Percentiles rank a stretch among this genome's conserved stretches.
Evolutionary conservation across 2,329 filamentous ascomycete species (phyloP).

Genomic region (Aspergillus pseudotamarii): DNA sequence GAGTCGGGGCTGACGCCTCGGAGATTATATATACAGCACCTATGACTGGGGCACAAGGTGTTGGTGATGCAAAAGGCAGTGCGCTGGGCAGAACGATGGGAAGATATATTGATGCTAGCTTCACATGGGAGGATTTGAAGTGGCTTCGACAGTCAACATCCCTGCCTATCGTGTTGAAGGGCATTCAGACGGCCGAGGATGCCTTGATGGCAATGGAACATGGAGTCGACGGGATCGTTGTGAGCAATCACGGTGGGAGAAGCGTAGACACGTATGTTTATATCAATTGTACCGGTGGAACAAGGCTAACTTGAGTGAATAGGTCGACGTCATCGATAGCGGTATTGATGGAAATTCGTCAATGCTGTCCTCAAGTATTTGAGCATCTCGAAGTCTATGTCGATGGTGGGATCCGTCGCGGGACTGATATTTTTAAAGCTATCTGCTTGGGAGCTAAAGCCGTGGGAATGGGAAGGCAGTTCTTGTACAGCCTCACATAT

Average conservation of each 20-base stretch:
- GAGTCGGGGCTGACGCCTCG: slow-evolving; percentile 1
- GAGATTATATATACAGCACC: slow-evolving; percentile 5
- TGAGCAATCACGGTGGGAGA: slow-evolving; percentile 60
- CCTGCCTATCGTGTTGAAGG: slow-evolving; percentile 21
- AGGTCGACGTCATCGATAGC: slow-evolving; percentile 48
- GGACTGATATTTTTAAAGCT: slow-evolving; percentile 56
- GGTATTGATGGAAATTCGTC: slow-evolving; percentile 54
- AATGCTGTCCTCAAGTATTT: slow-evolving; percentile 50
- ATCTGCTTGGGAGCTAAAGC: slow-evolving; percentile 55
- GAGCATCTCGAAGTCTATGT: slow-evolving; percentile 53
- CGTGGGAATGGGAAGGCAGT: slow-evolving; percentile 50
- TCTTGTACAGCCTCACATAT: slow-evolving; percentile 26
- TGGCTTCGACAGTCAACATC: slow-evolving; percentile 9
- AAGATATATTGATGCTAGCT: neutral
- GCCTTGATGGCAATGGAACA: slow-evolving; percentile 21
- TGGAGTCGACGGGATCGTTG: slow-evolving; percentile 48
- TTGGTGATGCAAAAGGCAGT: neutral
- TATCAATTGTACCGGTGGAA: neutral
- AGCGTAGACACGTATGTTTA: slow-evolving; percentile 46
- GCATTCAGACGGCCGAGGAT: slow-evolving; percentile 21
- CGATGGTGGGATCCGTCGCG: slow-evolving; percentile 55
- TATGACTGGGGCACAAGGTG: slow-evolving; percentile 7
- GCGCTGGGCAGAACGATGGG: neutral
- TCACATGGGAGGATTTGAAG: neutral
- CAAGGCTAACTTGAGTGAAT: neutral